A percentile compares a stretch with the other conserved stretches of the same genome.
These are phyloP conservation scores for Guyanaporus albipodus DNA, from an alignment of 768 basidiomycete species.

Conservation along the genomic window DNA sequence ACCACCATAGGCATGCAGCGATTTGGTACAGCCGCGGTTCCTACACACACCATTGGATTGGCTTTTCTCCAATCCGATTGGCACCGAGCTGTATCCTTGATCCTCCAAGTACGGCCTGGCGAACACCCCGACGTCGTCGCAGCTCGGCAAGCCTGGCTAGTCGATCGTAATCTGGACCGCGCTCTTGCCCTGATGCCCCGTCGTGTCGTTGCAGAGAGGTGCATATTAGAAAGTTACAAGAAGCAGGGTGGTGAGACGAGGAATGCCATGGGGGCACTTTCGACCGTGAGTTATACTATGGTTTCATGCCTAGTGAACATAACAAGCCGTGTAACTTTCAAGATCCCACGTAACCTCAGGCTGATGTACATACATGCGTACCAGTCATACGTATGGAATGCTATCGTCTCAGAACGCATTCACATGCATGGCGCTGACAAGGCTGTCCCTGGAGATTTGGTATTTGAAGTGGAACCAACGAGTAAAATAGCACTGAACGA, in stretches of 20 bases:
- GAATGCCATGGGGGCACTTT: conserved; percentile 84
- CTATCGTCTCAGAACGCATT: conserved; percentile 92
- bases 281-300: conserved; percentile 51
- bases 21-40: conserved; percentile 94
- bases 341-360: conserved; percentile 95
- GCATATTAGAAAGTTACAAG: conserved; percentile 86
- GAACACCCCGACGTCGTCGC: conserved; percentile 89
- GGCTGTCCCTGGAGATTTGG: conserved; percentile 87
- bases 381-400: conserved; percentile 98
- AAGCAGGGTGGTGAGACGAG: conserved; percentile 74
- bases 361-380: conserved; percentile 99
- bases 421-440: conserved; percentile 66
- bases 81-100: conserved; percentile 79
- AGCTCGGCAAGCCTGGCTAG: conserved; percentile 86
- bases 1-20: conserved; percentile 98
- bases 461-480: conserved; percentile 51
- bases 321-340: conserved; percentile 2
- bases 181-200: conserved; percentile 86
- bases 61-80: conserved; percentile 87
- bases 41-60: conserved; percentile 92
- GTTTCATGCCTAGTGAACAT: not conserved
- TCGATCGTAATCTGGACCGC: conserved; percentile 71
- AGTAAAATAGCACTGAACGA: conserved; percentile 28
- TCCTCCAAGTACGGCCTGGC: conserved; percentile 79
- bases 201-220: conserved; percentile 89